phyloP scores from a whole-genome alignment of 495 filamentous ascomycete genomes.

The Podospora pseudocomata region DNA sequence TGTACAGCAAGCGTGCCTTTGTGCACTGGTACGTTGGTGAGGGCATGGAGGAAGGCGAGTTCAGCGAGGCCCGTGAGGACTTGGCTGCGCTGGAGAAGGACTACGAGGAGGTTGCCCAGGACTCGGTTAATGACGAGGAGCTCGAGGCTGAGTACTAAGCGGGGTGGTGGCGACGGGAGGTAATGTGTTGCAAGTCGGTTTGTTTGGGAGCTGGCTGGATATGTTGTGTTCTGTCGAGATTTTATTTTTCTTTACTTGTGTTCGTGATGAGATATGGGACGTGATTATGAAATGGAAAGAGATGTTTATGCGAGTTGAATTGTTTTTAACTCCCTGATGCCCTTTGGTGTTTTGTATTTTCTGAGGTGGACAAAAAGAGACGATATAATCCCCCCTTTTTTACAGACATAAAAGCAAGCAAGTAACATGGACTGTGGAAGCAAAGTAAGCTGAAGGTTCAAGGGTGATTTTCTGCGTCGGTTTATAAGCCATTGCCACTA shows the following conservation, averaged over 20 bases:
- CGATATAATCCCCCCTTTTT: neutral
- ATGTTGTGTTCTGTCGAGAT: neutral
- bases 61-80: conserved; percentile 86
- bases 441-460: neutral
- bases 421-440: neutral
- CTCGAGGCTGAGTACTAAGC: conserved; percentile 69
- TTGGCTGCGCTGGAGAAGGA: conserved; percentile 86
- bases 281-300: conserved; percentile 11
- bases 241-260: too few relatives aligned
- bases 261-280: conserved; percentile 1
- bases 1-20: conserved; percentile 94
- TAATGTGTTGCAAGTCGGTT: neutral
- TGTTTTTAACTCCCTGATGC: too few relatives aligned
- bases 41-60: conserved; percentile 95
- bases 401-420: neutral
- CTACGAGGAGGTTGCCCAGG: conserved; percentile 85
- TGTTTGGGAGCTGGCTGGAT: conserved; percentile 8
- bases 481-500: too few relatives aligned
- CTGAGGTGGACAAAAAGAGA: neutral
- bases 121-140: conserved; percentile 61
- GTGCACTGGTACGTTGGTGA: conserved; percentile 96
- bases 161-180: neutral
- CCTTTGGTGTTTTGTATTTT: too few relatives aligned
- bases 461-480: too few relatives aligned
- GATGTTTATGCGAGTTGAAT: conserved; percentile 6